phyloP scores from a whole-genome alignment of 2,329 filamentous ascomycete genomes.

The Chrysosporium queenslandicum region DNA sequence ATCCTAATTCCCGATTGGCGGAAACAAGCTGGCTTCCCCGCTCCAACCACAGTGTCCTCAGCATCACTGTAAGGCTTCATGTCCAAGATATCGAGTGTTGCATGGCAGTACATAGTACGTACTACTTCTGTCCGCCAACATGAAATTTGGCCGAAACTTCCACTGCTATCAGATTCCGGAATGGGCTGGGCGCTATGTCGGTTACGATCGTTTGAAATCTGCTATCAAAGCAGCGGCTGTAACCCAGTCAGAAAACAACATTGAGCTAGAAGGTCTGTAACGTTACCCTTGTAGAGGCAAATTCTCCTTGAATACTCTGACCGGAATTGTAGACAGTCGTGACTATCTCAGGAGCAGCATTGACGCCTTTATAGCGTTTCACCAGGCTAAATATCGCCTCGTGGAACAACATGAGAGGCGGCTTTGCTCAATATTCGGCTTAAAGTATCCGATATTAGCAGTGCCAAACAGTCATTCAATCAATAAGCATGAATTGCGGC shows the following conservation, averaged over 20 bases:
- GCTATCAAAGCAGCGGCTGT: background rate
- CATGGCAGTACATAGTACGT: background rate
- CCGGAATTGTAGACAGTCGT: background rate
- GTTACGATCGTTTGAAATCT: slow-evolving; percentile 24
- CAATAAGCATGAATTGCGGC: background rate
- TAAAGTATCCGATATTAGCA: background rate
- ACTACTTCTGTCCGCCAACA: slow-evolving; percentile 10
- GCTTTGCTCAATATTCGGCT: slow-evolving; percentile 2
- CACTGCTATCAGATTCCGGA: slow-evolving; percentile 22
- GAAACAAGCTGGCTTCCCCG: too few relatives aligned
- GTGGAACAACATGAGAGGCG: slow-evolving; percentile 1
- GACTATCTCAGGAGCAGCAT: background rate
- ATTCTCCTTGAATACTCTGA: background rate
- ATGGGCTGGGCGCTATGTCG: slow-evolving; percentile 24
- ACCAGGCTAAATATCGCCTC: background rate
- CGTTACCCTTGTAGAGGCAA: background rate
- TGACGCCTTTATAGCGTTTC: slow-evolving; percentile 3
- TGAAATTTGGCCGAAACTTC: slow-evolving; percentile 27
- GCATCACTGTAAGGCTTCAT: background rate
- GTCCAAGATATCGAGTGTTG: background rate
- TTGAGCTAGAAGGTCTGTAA: slow-evolving; percentile 11
- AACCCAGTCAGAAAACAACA: background rate
- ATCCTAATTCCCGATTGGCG: background rate
- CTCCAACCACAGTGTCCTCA: background rate
- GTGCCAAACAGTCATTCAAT: background rate